Evolutionary conservation across 192 early-diverging fungal genomes (phyloP), one percentile per base, ranked within the genome.

Genomic region (Podochytrium sp.): DNA sequence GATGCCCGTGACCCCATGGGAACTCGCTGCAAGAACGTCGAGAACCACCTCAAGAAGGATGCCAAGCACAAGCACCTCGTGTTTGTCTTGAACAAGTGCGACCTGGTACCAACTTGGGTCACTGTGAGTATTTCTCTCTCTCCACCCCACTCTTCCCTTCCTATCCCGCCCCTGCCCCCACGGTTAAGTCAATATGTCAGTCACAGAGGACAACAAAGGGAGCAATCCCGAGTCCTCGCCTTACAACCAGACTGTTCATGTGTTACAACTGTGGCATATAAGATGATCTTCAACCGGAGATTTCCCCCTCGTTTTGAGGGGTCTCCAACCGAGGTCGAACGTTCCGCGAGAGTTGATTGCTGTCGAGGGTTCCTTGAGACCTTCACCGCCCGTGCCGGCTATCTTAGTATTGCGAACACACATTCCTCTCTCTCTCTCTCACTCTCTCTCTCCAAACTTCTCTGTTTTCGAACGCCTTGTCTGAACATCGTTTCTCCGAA

Each of bases 1-100:
- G 98, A 99, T 87, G 95, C 98, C n/a, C 89, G 98, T 62, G 96
- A 99, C 78, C 98, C 98, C 34, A 86, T 92, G 57, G 98, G 96
- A 64, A 99, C 98, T 7, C 91, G 95, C 33, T 99, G 98, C 84
- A 83, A 80, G 5, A 93, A 91, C 62, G 95, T 99, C 5, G 96
- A 98, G 78, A 90, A 91, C 75, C 93, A 94, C 72, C 79, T 99
- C 20, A 91, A 92, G 78, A 92, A 95, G 63, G 98, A 99, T 76
- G 93, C 91, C 23, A 87, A 89, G 37, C 96, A 98, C 86, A 99
- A 99, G 84, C 96, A 99, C 71, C 65, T 99, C 66, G 87, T 98
- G 32, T 99, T 93, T 78, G 87, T 99, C 27, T 85, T 99, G 37
- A 99, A 99, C 89, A 99, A 99, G 84, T 97, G 95, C 71, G 98